These are phyloP conservation scores for Coniochaeta sp. DNA, from an alignment of 2,329 filamentous ascomycete species.

Conservation along the genomic window DNA sequence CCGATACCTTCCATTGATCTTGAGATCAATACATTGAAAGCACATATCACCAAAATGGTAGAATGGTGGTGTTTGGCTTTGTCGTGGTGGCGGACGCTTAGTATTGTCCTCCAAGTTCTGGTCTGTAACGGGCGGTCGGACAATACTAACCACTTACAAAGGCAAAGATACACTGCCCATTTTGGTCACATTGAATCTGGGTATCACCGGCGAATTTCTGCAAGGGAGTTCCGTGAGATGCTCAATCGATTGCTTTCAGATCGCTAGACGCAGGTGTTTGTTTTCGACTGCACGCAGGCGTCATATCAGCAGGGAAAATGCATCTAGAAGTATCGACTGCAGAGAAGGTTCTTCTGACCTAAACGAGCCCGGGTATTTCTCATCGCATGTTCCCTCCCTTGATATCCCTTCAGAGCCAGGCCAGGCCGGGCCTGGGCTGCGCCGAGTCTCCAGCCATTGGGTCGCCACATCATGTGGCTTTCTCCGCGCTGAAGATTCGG, in stretches of 20 bases:
- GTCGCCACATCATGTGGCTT: too few species aligned
- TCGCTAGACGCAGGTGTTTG: too few species aligned
- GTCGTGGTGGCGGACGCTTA: background rate
- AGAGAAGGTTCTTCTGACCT: background rate
- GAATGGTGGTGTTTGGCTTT: slow-evolving; percentile 3
- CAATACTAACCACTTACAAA: slow-evolving; percentile 7
- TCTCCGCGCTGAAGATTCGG: background rate
- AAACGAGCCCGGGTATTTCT: background rate
- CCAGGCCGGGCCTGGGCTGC: too few species aligned
- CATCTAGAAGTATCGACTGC: background rate
- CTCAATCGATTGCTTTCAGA: too few species aligned
- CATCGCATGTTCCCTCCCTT: background rate
- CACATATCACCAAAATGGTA: background rate
- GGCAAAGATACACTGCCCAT: too few species aligned
- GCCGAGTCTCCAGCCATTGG: too few species aligned
- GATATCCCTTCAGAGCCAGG: too few species aligned
- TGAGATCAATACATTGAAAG: background rate
- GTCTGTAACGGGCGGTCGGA: background rate
- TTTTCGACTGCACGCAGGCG: background rate
- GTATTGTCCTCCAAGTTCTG: slow-evolving; percentile 5
- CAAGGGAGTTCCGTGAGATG: too few species aligned
- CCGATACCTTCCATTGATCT: background rate
- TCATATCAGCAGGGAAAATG: background rate
- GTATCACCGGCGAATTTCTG: too few species aligned
- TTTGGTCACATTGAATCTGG: too few species aligned